Evolutionary conservation across 2,329 filamentous ascomycete species (phyloP).

Genomic region (Microcyclosporella mali): DNA sequence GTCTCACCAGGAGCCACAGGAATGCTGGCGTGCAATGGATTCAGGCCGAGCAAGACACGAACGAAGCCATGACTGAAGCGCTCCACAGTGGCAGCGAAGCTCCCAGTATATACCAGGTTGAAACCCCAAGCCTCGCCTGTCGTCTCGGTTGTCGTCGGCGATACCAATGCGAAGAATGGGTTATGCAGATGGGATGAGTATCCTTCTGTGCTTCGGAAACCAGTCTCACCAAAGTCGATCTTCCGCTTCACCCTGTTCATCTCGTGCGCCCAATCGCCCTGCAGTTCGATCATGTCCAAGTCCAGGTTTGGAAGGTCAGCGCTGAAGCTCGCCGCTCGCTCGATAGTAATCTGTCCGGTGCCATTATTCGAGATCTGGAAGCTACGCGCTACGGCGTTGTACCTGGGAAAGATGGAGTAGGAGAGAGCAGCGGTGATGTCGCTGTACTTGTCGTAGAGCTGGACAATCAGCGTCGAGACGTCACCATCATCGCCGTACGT

Average conservation of each 20-base stretch:
- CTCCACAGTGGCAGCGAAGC: conserved; percentile 56
- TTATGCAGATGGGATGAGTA: conserved; percentile 61
- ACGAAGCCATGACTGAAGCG: conserved; percentile 57
- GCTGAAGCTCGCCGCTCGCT: conserved; percentile 54
- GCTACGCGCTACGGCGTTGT: conserved; percentile 57
- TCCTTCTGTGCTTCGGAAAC: conserved; percentile 56
- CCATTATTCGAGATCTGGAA: conserved; percentile 58
- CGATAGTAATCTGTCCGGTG: conserved; percentile 32
- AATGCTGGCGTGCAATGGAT: conserved; percentile 56
- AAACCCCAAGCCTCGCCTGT: conserved; percentile 60
- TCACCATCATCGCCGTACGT: conserved; percentile 53
- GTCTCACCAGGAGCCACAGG: conserved; percentile 50
- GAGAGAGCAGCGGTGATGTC: conserved; percentile 53
- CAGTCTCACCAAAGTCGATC: conserved; percentile 49
- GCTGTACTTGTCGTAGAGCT: conserved; percentile 54
- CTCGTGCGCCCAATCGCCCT: conserved; percentile 59
- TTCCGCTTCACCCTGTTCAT: conserved; percentile 49
- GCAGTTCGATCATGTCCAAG: conserved; percentile 56
- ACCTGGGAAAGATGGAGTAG: conserved; percentile 58
- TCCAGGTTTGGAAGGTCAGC: conserved; percentile 56
- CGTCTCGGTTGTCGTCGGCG: conserved; percentile 54
- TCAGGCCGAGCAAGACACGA: conserved; percentile 55
- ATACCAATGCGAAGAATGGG: conserved; percentile 55
- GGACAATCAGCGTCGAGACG: conserved; percentile 54
- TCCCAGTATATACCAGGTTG: conserved; percentile 59